These are phyloP conservation scores for Oryza rufipogon DNA, from an alignment of 176 grass and related monocot genomes.

Conservation along the genomic window DNA sequence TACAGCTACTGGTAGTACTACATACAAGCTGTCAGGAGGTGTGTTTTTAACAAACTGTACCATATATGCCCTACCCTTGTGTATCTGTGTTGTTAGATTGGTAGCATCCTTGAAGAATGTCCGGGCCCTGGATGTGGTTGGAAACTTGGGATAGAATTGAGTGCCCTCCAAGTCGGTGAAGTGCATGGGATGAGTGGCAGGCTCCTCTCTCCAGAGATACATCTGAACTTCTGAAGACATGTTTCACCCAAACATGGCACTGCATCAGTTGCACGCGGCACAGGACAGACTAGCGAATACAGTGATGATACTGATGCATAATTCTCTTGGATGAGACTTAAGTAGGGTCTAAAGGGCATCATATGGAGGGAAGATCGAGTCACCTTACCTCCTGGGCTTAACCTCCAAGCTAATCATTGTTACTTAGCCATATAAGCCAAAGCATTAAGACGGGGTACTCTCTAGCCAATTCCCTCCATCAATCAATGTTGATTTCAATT, in stretches of 20 bases:
- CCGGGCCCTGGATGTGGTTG: constrained; percentile 20
- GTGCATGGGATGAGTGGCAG: background rate
- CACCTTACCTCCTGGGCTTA: background rate
- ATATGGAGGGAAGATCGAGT: background rate
- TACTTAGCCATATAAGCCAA: too few relatives aligned
- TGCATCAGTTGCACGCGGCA: background rate
- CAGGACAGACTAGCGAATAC: background rate
- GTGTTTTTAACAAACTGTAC: constrained; percentile 44
- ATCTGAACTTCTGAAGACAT: constrained; percentile 19
- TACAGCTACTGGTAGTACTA: background rate
- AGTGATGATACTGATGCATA: background rate
- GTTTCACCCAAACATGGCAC: background rate
- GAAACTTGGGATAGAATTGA: constrained; percentile 22
- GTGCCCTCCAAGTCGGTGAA: constrained; percentile 37
- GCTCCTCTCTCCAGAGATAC: constrained; percentile 25
- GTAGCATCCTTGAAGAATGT: constrained; percentile 27
- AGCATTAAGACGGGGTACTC: too few relatives aligned
- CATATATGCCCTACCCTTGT: background rate
- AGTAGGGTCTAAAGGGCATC: background rate
- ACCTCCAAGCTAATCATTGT: background rate
- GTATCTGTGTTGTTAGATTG: constrained; percentile 46
- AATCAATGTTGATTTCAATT: background rate
- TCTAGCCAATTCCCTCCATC: background rate
- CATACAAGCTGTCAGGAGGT: constrained; percentile 28
- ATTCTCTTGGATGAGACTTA: background rate